Percentiles rank a stretch among this genome's conserved stretches.
phyloP scores from a whole-genome alignment of 176 grass and related monocot genomes.

The Juncus inflexus region DNA sequence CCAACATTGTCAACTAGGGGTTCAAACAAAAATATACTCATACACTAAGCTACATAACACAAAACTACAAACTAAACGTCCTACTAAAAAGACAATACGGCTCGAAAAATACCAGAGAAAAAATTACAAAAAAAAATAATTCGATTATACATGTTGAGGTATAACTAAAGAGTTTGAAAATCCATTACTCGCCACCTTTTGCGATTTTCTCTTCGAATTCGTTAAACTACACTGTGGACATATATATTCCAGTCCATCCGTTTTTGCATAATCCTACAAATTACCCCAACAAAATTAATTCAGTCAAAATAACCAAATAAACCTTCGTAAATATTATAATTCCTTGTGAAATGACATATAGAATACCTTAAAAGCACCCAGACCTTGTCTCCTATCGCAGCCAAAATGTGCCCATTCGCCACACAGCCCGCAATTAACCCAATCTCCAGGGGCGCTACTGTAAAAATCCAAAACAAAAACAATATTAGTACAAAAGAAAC shows the following conservation, averaged over 20 bases:
- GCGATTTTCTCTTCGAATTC: constrained; percentile 76
- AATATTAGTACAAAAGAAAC: constrained; percentile 26
- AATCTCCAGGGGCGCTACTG: constrained; percentile 99
- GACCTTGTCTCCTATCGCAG: constrained; percentile 84
- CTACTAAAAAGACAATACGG: constrained; percentile 8
- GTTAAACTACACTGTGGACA: constrained; percentile 92
- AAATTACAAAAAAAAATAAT: not conserved
- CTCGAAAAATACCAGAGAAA: constrained; percentile 1
- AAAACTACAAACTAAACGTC: not conserved
- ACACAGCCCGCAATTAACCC: constrained; percentile 95
- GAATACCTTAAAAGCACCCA: constrained; percentile 85
- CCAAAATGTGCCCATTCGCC: constrained; percentile 99
- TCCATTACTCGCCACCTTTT: constrained; percentile 54
- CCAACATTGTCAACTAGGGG: not conserved
- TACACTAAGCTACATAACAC: constrained; percentile 24
- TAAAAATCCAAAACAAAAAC: constrained; percentile 18
- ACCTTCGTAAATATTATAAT: not conserved
- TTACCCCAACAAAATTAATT: no score
- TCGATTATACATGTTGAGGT: constrained; percentile 52
- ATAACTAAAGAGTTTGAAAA: constrained; percentile 47
- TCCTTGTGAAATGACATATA: not conserved
- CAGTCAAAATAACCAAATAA: constrained; percentile 11
- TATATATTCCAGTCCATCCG: constrained; percentile 96
- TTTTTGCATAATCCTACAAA: constrained; percentile 94
- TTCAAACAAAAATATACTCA: constrained; percentile 20